These are phyloP conservation scores for Cyberlindnera lachancei DNA, from an alignment of 805 yeast species.

Conservation along the genomic window DNA sequence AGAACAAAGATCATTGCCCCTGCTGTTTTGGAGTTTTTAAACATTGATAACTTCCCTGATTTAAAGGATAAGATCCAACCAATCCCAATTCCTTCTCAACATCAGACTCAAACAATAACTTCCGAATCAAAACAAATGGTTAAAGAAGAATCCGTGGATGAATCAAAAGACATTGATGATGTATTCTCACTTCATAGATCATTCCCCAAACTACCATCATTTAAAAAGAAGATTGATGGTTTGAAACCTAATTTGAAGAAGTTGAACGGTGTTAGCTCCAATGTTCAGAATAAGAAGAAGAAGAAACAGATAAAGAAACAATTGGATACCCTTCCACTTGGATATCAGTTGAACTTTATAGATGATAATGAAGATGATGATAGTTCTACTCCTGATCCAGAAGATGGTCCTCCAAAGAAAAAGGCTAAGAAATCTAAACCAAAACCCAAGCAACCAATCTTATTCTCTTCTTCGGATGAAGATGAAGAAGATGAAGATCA, in stretches of 20 bases:
- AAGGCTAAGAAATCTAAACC: slow-evolving; percentile 1
- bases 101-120: too few species aligned
- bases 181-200: slow-evolving; percentile 14
- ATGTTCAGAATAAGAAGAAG: slow-evolving; percentile 5
- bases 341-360: slow-evolving; percentile 14
- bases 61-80: slow-evolving; percentile 26
- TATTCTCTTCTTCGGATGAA: slow-evolving; percentile 23
- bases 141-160: background rate
- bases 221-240: slow-evolving; percentile 21
- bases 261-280: too few species aligned
- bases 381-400: background rate
- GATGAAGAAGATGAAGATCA: slow-evolving; percentile 25
- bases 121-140: slow-evolving; percentile 1
- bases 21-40: slow-evolving; percentile 50
- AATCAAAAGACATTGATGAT: slow-evolving; percentile 9
- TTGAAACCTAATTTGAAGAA: too few species aligned
- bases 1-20: slow-evolving; percentile 70
- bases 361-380: slow-evolving; percentile 11
- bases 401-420: slow-evolving; percentile 1
- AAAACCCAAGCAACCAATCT: slow-evolving; percentile 6
- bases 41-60: slow-evolving; percentile 52
- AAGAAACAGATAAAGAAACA: slow-evolving; percentile 14
- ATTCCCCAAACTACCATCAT: slow-evolving; percentile 12
- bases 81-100: slow-evolving; percentile 9
- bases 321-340: slow-evolving; percentile 16